Evolutionary conservation across 306 rosid species (phyloP), one percentile per base, ranked within the genome.

Genomic region (Prunus mume): DNA sequence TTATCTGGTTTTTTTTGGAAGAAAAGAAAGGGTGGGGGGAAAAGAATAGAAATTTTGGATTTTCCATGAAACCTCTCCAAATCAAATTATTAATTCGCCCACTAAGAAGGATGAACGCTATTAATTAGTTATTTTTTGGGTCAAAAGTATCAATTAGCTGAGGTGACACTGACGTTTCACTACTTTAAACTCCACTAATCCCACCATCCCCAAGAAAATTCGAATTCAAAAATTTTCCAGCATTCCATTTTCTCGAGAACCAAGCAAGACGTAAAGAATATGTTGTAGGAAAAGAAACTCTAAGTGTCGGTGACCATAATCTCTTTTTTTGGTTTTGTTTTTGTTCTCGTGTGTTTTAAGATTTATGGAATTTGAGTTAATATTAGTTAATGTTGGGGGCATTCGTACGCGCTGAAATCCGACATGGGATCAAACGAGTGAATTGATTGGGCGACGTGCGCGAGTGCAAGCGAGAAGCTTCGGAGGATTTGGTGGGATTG

Each of bases 1-100:
- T 38, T 62, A 72, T 75, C 69, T 27, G 84, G 70, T 67, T 71
- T 15, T 67, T 15, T 6, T 19, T 49, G 49, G 75, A 52, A 47
- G 57, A 60, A 56, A 72, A 11, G 76, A 46, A 74, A 58, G 12
- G 8, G 51, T 52, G 47, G 66, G 79, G 47, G 66, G 79, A 41
- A 78, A 56, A 38, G 51, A n/a, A 8, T 9, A 38, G 41, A 32
- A 77, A 41, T 3, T 34, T 65, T 19, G 49, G 9, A 54, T 19
- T 54, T 11, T 30, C 1, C 61, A 9, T 74, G 62, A 68, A 71
- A 76, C 27, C 24, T 6, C 19, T 28, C 67, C 30, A 6, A 67
- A 18, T 27, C 41, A 7, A 15, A 14, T 49, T 64, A 54, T 56
- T 28, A 45, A 27, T 41, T 43, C 22, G 68, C 9, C 41, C 34